These are phyloP conservation scores for Tetragonia tetragonoides DNA, from an alignment of 148 eudicot genomes.

Conservation along the genomic window DNA sequence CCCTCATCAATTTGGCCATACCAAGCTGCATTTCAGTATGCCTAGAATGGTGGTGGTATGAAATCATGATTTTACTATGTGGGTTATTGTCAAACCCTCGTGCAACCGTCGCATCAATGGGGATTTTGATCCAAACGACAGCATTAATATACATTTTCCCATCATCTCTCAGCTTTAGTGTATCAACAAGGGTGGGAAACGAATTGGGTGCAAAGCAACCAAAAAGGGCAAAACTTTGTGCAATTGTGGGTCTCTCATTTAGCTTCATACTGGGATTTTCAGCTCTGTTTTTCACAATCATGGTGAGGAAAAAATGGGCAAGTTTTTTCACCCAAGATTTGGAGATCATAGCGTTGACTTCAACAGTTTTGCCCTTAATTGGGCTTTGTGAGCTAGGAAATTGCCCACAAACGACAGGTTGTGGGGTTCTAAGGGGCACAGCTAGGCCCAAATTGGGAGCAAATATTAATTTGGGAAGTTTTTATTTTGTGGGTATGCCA, in stretches of 20 bases:
- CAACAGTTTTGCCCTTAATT: conserved; percentile 57
- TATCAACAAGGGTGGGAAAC: conserved; percentile 68
- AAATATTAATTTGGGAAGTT: conserved; percentile 53
- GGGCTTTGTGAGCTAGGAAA: conserved; percentile 82
- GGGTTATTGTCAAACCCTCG: conserved; percentile 56
- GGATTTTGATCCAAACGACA: conserved; percentile 73
- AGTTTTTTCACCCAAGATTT: conserved; percentile 50
- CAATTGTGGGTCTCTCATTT: conserved; percentile 50
- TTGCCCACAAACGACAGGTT: conserved; percentile 74
- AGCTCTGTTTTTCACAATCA: conserved; percentile 49
- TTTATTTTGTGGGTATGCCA: conserved; percentile 77
- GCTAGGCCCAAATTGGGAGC: conserved; percentile 73
- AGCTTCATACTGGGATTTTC: conserved; percentile 53
- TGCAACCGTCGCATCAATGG: conserved; percentile 65
- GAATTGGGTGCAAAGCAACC: conserved; percentile 61
- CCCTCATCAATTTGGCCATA: conserved; percentile 51
- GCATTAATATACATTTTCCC: conserved; percentile 73
- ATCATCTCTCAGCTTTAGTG: conserved; percentile 62
- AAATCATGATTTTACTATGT: conserved; percentile 70
- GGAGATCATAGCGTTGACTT: conserved; percentile 52
- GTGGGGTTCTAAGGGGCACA: conserved; percentile 64
- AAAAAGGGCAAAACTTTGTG: conserved; percentile 42
- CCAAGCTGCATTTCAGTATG: conserved; percentile 82
- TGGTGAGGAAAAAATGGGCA: conserved; percentile 61
- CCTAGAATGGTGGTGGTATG: conserved; percentile 95